Evolutionary conservation across 179 eudicot species (phyloP), one percentile per base, ranked within the genome.

Genomic region (Camellia oleifera): DNA sequence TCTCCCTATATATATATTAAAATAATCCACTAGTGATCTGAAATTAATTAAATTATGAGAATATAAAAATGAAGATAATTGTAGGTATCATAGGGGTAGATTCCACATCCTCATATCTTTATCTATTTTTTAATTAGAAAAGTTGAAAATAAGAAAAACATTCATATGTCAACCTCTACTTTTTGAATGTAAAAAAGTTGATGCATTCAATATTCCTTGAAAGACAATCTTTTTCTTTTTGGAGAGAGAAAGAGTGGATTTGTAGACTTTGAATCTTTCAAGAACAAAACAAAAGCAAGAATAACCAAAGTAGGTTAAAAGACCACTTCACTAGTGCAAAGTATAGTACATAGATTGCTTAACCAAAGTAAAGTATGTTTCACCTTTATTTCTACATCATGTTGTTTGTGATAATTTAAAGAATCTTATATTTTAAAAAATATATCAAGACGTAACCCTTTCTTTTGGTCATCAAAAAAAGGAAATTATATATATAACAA

Each of bases 291-390:
- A 79, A 61, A 79, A 23, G 77, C 77, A 72, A 72, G 60, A 18
- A 52, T 71, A 32, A 18, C 23, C 65, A 45, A 66, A 79, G 68
- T 72, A 72, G 81, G 81, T 79, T 61, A 72, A 79, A 72, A 79
- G 81, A 56, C 52, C 71, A 26, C 62, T 61, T 46, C 66, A 67
- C 10, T 11, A 79, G 32, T 79, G 46, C 42, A 58, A 69, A 57
- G 77, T 58, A 7, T 54, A 42, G 56, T 23, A 13, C 5, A 3
- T 32, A 4, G 0, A 69, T 5, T 10, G 45, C 4, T 75, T 6
- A 23, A 48, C 18, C 3, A 32, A 9, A 11, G 50, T 2, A 52
- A 66, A 26, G 17, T 7, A 6, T 66, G 48, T 67, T 69, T 14
- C 12, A 2, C 23, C 65, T 61, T 61, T 61, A 61, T 61, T 61